Evolutionary conservation across 306 rosid genomes (phyloP).

Genomic region (Casuarina glauca): DNA sequence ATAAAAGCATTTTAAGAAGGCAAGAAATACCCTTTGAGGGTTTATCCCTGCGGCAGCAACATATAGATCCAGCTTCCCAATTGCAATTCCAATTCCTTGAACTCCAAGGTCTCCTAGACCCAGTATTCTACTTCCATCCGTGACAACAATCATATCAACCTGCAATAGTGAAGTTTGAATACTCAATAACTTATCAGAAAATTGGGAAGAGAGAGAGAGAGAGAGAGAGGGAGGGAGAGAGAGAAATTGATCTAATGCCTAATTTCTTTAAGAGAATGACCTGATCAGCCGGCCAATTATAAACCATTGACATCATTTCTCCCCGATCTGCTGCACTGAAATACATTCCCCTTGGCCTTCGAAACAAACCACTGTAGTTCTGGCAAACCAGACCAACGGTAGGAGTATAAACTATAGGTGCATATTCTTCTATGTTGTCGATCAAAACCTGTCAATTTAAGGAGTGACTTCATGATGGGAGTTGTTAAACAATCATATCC

Average conservation of each 20-base stretch:
- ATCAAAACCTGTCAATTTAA: slow-evolving; percentile 77
- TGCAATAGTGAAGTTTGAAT: slow-evolving; percentile 35
- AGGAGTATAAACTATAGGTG: slow-evolving; percentile 94
- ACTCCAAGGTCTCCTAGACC: slow-evolving; percentile 99
- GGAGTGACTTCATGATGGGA: slow-evolving; percentile 17
- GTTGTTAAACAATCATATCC: slow-evolving; percentile 13
- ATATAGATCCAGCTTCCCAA: slow-evolving; percentile 94
- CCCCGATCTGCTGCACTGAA: slow-evolving; percentile 96
- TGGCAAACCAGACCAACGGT: slow-evolving; percentile 99
- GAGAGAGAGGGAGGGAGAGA: neutral
- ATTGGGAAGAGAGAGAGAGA: neutral
- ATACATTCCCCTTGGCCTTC: slow-evolving; percentile 99
- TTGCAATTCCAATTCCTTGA: slow-evolving; percentile 93
- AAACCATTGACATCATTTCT: slow-evolving; percentile 99
- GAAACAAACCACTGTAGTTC: slow-evolving; percentile 89
- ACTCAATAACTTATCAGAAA: neutral
- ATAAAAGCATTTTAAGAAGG: slow-evolving; percentile 13
- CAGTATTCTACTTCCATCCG: slow-evolving; percentile 96
- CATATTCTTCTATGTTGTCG: slow-evolving; percentile 90
- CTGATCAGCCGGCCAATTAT: slow-evolving; percentile 99
- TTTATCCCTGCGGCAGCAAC: slow-evolving; percentile 99
- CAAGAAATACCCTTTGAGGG: slow-evolving; percentile 84
- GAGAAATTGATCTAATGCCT: neutral
- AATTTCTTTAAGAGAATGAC: slow-evolving; percentile 31
- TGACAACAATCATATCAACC: slow-evolving; percentile 99